phyloP scores from a whole-genome alignment of 768 basidiomycete genomes.

The Boletus reticulatus region DNA sequence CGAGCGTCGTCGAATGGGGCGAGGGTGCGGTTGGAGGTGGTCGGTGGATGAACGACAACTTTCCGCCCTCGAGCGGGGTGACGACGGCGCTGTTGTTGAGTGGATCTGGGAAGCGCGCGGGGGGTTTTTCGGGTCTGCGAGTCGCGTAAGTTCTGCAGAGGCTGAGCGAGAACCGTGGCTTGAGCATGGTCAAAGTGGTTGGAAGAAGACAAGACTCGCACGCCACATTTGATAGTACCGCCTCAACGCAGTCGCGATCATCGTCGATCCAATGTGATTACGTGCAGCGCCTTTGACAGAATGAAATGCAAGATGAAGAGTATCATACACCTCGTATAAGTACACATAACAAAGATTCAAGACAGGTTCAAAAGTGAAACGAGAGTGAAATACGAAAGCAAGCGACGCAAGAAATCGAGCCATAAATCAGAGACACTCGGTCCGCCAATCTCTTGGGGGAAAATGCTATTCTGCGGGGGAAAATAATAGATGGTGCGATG shows the following conservation, averaged over 20 bases:
- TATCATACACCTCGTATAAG: conserved; percentile 29
- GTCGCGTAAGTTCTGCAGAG: conserved; percentile 42
- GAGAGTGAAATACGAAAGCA: conserved; percentile 22
- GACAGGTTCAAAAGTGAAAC: conserved; percentile 1
- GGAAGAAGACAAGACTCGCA: too few relatives aligned
- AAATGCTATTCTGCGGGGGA: neutral
- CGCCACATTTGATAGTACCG: too few relatives aligned
- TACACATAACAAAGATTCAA: conserved; percentile 28
- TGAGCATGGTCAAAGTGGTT: conserved; percentile 15
- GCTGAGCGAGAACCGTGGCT: conserved; percentile 9
- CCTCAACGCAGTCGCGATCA: too few relatives aligned
- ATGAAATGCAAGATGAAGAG: conserved; percentile 9
- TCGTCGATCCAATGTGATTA: too few relatives aligned
- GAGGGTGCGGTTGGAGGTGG: conserved; percentile 79
- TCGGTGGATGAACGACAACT: conserved; percentile 78
- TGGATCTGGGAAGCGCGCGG: conserved; percentile 59
- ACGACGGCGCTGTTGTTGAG: conserved; percentile 48
- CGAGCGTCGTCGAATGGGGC: conserved; percentile 66
- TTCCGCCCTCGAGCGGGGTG: conserved; percentile 47
- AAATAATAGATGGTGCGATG: neutral
- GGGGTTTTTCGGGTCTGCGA: conserved; percentile 37
- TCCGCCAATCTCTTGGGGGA: conserved; percentile 20
- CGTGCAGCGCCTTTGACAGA: too few relatives aligned
- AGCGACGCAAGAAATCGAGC: conserved; percentile 21
- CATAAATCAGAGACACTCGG: conserved; percentile 31